Base-by-base conservation (phyloP, 2,329 filamentous ascomycete species). In the Penicillium italicum region DNA sequence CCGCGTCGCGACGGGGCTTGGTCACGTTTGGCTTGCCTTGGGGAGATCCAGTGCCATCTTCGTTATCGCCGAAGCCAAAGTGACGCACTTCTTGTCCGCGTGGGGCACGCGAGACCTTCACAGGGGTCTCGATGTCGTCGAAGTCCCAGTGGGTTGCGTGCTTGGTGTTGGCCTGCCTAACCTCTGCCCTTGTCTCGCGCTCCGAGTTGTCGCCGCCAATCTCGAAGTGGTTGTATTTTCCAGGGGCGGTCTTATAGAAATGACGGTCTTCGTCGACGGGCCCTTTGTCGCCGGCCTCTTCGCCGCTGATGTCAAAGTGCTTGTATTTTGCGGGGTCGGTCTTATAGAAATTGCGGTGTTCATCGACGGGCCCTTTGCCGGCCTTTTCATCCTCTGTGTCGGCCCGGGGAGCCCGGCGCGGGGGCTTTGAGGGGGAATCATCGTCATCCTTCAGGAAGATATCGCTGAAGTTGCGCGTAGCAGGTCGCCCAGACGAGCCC, bases 101-200 rank as follows among this genome's bases (percentile, higher is more conserved):
- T 50, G 82, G 72, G 72, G 87, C 89, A 43, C 80, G 76, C 5
- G 82, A 80, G 45, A 84, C 79, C 79, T 96, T 96, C 62, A 87
- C 82, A 0, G 93, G 93, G 0, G 92, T 96, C 16, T 79, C 78
- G 66, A 96, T 96, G 74, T 96, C 91, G 58, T 90, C 85, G 73
- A 97, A 97, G 46, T 85, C 85, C 91, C 93, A 97, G 59, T 90
- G 87, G 61, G 85, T 85, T 56, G 81, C 78, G 69, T 90, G 86
- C 52, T 80, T 79, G 68, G 64, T 62, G 42, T 69, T 68, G 18
- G 67, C 63, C 16, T 68, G 71, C 3, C 60, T 62, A 52, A 65
- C 58, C 51, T 54, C 56, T 10, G 58, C 43, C 56, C 73, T 69
- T 31, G 66, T 38, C 50, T 72, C 70, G 16, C 57, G 62, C 8